Evolutionary conservation across 202 grass and related monocot species (phyloP).

Genomic region (Cymbopogon flexuosus): DNA sequence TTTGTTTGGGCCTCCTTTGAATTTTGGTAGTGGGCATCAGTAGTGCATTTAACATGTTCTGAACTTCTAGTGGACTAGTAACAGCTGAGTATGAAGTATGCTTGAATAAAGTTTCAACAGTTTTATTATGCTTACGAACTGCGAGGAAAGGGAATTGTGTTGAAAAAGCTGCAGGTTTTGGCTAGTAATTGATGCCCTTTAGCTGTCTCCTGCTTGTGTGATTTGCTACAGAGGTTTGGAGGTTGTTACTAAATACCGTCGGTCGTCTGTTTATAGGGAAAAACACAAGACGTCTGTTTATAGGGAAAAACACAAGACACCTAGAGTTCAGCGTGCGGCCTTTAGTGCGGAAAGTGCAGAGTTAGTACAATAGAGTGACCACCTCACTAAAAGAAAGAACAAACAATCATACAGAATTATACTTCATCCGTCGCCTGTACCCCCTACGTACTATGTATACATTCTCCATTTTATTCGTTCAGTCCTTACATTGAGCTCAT

Average conservation of each 20-base stretch:
- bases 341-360: not conserved
- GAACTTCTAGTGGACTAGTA: not conserved
- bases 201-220: slow-evolving; percentile 1
- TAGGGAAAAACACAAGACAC: not conserved
- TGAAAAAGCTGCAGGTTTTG: not conserved
- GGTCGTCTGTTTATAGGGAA: not conserved
- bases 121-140: not conserved
- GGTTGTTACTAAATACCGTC: not conserved
- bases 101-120: not conserved
- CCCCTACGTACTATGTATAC: not conserved
- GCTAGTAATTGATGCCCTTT: not conserved
- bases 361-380: too few species aligned
- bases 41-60: not conserved
- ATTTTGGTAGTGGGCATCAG: not conserved
- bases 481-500: not conserved
- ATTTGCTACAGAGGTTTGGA: not conserved
- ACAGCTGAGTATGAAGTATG: not conserved
- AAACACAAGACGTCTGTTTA: not conserved
- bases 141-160: not conserved
- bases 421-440: not conserved
- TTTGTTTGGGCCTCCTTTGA: not conserved
- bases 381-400: not conserved
- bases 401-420: not conserved
- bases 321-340: not conserved
- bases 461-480: not conserved